phyloP scores from a whole-genome alignment of 139 green algal species.

The Chlorella sp. region DNA sequence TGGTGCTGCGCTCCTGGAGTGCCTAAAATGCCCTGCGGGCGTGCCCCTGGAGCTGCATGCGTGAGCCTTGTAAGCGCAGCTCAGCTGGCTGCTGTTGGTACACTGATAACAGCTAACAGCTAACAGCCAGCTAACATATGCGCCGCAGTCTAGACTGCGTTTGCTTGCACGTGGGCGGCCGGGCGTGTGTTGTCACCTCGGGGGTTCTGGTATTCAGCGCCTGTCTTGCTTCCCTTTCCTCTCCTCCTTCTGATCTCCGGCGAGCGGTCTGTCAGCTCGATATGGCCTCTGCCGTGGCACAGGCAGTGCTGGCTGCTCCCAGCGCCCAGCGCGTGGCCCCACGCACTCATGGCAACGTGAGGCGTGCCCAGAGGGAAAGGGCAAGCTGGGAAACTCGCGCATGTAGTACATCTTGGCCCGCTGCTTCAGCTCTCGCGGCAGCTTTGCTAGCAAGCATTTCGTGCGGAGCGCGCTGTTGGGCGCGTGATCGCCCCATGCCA shows the following conservation, averaged over 20 bases:
- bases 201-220: too few relatives aligned
- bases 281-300: not conserved
- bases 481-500: too few relatives aligned
- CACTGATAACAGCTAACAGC: not conserved
- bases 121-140: not conserved
- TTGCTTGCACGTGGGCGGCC: not conserved
- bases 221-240: too few relatives aligned
- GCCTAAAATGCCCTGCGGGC: conserved; percentile 87
- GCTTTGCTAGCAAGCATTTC: too few relatives aligned
- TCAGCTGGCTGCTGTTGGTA: not conserved
- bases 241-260: too few relatives aligned
- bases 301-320: not conserved
- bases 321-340: not conserved
- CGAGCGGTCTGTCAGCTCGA: too few relatives aligned
- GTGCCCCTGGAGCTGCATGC: not conserved
- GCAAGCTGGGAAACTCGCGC: too few relatives aligned
- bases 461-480: too few relatives aligned
- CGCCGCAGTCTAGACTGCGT: not conserved
- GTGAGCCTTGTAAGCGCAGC: not conserved
- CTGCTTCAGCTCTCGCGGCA: too few relatives aligned
- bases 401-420: too few relatives aligned
- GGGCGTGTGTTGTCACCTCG: not conserved
- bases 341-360: too few relatives aligned
- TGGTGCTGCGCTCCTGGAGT: conserved; percentile 41
- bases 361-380: too few relatives aligned